These are phyloP conservation scores for Parmales sp. DNA, from an alignment of 108 stramenopile species.

Conservation along the genomic window DNA sequence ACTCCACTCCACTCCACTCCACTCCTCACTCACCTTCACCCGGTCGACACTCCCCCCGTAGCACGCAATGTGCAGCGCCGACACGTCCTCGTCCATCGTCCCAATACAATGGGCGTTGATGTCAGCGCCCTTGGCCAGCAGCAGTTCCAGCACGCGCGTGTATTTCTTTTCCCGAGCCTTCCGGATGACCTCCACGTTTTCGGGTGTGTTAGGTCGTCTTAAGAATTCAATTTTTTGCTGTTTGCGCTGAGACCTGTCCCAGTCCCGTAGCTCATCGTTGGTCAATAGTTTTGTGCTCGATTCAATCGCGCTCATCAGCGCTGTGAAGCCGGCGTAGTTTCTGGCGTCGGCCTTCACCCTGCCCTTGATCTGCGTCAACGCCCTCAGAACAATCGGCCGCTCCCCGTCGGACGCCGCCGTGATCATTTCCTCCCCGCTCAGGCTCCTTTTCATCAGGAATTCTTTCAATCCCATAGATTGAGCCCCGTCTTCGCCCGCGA, in stretches of 20 bases:
- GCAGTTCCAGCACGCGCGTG: not conserved
- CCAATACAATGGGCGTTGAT: constrained; percentile 3
- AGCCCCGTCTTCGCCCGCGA: not conserved
- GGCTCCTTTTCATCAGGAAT: not conserved
- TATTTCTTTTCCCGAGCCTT: not conserved
- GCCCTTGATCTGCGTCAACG: constrained; percentile 6
- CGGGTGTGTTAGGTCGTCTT: not conserved
- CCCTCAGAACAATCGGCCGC: not conserved
- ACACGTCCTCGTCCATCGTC: constrained; percentile 4
- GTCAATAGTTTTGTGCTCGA: not conserved
- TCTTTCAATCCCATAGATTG: not conserved
- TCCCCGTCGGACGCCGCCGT: constrained; percentile 3
- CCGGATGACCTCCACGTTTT: not conserved
- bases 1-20: not conserved
- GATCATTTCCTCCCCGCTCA: not conserved
- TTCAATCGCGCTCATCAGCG: not conserved
- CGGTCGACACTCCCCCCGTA: not conserved
- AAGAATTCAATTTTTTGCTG: not conserved
- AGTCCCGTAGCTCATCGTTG: not conserved
- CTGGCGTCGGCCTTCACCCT: not conserved
- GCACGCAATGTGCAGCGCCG: not conserved
- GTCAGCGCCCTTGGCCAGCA: not conserved
- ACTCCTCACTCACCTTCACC: not conserved
- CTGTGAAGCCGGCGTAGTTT: not conserved
- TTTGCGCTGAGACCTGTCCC: not conserved